Evolutionary conservation across 352 stramenopile species (phyloP), one percentile per base, ranked within the genome.

Genomic region (Phytopythium kandeliae): DNA sequence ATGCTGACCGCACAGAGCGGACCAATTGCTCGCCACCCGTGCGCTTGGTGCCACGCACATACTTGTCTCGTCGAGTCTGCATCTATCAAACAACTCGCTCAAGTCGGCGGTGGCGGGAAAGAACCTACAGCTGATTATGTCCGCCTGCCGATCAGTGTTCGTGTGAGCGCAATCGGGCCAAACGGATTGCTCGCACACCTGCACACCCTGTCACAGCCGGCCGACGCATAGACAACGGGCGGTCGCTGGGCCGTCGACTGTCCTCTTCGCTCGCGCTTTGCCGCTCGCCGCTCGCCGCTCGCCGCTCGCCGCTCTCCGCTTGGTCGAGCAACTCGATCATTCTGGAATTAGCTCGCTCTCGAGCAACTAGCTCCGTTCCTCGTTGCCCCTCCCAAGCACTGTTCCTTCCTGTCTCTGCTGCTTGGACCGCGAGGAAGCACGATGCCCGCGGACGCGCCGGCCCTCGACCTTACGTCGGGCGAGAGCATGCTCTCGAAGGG

Each of bases 141-240:
- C 36, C 36, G 36, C 5, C 16, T 8, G 4, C 36, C 10, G 19
- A 9, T 44, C 37, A 44, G 37, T 28, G 19, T 16, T 21, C 21
- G 9, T 3, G 37, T 28, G 37, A n/a, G 37, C 37, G 37, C 37
- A 44, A 44, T 44, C 37, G 37, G 19, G 2, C 37, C 19, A 2
- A 5, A 3, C 8, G 37, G 37, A 44, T 44, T 44, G 37, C 37
- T 44, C 37, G 37, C 37, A 44, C 37, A 44, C 37, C 37, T 21
- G 8, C 12, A 10, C 37, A 28, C 37, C 37, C 37, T 44, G 37
- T 44, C 37, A 44, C 37, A 44, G 37, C 8, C 19, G 2, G 3
- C 17, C 17, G n/a, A 26, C 37, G 28, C 37, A 44, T 17, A 44
- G 37, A 44, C 37, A 15, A 15, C 8, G 19, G 37, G 37, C 22